Percentiles rank a stretch among this genome's conserved stretches.
phyloP scores from a whole-genome alignment of 805 yeast species.

The Yarrowia yakushimensis region DNA sequence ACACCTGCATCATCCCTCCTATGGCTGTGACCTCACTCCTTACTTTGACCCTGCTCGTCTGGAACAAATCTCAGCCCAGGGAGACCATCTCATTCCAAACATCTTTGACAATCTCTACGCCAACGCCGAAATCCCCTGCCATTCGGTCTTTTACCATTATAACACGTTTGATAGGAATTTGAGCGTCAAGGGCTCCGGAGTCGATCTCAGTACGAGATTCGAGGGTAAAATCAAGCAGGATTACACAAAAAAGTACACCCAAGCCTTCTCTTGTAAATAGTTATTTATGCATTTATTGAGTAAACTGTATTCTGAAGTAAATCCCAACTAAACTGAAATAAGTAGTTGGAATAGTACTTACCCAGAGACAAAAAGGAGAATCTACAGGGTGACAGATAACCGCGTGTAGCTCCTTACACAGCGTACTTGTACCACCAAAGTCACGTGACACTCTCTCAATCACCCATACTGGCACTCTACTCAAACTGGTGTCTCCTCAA shows the following conservation, averaged over 20 bases:
- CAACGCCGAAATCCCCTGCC: neutral
- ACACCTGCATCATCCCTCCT: neutral
- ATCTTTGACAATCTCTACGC: slow-evolving; percentile 3
- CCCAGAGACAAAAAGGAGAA: too few species aligned
- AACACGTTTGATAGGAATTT: neutral
- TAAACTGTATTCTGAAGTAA: too few species aligned
- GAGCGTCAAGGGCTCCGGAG: neutral
- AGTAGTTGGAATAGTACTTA: too few species aligned
- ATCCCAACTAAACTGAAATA: too few species aligned
- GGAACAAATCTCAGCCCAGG: neutral
- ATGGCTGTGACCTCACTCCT: neutral
- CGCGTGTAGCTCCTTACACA: too few species aligned
- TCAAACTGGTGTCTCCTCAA: too few species aligned
- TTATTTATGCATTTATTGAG: slow-evolving; percentile 8
- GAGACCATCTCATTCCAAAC: slow-evolving; percentile 5
- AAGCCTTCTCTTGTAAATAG: slow-evolving; percentile 13
- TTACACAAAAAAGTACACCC: neutral
- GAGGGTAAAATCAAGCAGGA: neutral
- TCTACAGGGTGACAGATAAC: too few species aligned
- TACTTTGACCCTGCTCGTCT: neutral
- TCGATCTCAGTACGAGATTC: neutral
- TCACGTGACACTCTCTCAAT: too few species aligned
- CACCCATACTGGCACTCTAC: too few species aligned
- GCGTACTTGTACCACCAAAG: too few species aligned
- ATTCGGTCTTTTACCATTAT: slow-evolving; percentile 11